phyloP scores from a whole-genome alignment of 352 stramenopile genomes.

The Phytophthora constricta region DNA sequence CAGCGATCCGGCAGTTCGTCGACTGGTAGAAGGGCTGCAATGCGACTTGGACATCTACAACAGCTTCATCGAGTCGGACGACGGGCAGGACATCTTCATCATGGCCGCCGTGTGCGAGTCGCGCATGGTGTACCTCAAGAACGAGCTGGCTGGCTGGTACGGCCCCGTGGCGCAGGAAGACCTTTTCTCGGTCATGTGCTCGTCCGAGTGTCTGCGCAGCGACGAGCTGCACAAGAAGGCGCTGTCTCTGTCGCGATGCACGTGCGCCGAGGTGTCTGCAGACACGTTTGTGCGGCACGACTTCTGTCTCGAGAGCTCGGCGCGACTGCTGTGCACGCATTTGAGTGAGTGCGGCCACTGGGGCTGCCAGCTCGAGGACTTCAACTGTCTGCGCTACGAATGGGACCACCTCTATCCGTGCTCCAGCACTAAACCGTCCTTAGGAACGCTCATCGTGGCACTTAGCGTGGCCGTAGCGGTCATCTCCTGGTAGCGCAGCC shows the following conservation, averaged over 20 bases:
- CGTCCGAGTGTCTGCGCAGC: constrained; percentile 79
- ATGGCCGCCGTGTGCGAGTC: constrained; percentile 78
- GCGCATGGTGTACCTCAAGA: constrained; percentile 76
- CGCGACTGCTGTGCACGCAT: constrained; percentile 83
- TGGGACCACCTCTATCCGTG: constrained; percentile 82
- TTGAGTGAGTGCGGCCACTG: constrained; percentile 90
- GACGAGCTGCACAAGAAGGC: constrained; percentile 81
- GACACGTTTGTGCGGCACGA: constrained; percentile 70
- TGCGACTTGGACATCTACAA: constrained; percentile 66
- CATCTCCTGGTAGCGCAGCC: constrained; percentile 31
- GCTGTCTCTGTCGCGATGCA: constrained; percentile 79
- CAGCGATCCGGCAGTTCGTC: constrained; percentile 20
- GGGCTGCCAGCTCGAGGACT: constrained; percentile 87
- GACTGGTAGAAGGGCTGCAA: constrained; percentile 41
- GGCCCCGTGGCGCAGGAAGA: constrained; percentile 69
- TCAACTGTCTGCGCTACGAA: constrained; percentile 92
- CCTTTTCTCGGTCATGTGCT: constrained; percentile 86
- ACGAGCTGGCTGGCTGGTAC: constrained; percentile 58
- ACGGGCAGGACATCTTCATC: constrained; percentile 74
- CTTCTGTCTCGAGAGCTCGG: constrained; percentile 85
- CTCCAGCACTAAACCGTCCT: constrained; percentile 13
- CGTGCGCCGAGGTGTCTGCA: constrained; percentile 83
- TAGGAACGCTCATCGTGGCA: constrained; percentile 14
- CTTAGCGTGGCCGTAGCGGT: constrained; percentile 28
- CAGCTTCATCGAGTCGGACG: constrained; percentile 58